These are phyloP conservation scores for Pseudozyma sp. DNA, from an alignment of 1,284 basidiomycete species.

Conservation along the genomic window DNA sequence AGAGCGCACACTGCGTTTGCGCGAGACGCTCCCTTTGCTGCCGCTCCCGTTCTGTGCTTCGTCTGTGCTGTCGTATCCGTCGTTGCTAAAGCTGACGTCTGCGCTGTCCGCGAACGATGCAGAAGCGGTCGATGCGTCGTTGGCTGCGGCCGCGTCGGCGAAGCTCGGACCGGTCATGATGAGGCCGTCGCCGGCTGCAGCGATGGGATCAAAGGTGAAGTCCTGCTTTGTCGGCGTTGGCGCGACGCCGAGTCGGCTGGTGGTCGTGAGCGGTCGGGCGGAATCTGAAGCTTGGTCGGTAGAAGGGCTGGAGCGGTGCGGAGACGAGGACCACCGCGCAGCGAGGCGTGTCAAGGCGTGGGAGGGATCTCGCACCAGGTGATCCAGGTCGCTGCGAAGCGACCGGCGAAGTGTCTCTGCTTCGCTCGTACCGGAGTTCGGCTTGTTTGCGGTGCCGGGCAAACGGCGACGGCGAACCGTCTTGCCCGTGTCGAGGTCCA, in stretches of 20 bases:
- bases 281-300: slow-evolving; percentile 12
- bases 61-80: neutral
- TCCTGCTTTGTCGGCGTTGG: slow-evolving; percentile 34
- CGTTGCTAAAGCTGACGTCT: slow-evolving; percentile 11
- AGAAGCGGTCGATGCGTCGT: slow-evolving; percentile 15
- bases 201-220: slow-evolving; percentile 58
- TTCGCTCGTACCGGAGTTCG: slow-evolving; percentile 30
- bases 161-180: slow-evolving; percentile 52
- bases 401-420: slow-evolving; percentile 34
- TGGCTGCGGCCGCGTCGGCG: slow-evolving; percentile 27
- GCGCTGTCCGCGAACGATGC: slow-evolving; percentile 11
- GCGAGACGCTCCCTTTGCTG: slow-evolving; percentile 8
- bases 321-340: slow-evolving; percentile 30
- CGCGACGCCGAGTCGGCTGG: slow-evolving; percentile 24
- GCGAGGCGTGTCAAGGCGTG: slow-evolving; percentile 39
- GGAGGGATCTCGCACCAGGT: slow-evolving; percentile 41
- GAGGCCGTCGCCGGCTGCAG: slow-evolving; percentile 60
- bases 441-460: slow-evolving; percentile 23
- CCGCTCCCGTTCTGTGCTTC: neutral
- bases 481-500: slow-evolving; percentile 44
- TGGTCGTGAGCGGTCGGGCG: slow-evolving; percentile 23
- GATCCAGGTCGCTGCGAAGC: slow-evolving; percentile 31
- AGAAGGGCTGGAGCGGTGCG: slow-evolving; percentile 6
- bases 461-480: slow-evolving; percentile 20
- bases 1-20: slow-evolving; percentile 49